Evolutionary conservation across 2,329 filamentous ascomycete genomes (phyloP).

Genomic region (Alternaria incomplexa): DNA sequence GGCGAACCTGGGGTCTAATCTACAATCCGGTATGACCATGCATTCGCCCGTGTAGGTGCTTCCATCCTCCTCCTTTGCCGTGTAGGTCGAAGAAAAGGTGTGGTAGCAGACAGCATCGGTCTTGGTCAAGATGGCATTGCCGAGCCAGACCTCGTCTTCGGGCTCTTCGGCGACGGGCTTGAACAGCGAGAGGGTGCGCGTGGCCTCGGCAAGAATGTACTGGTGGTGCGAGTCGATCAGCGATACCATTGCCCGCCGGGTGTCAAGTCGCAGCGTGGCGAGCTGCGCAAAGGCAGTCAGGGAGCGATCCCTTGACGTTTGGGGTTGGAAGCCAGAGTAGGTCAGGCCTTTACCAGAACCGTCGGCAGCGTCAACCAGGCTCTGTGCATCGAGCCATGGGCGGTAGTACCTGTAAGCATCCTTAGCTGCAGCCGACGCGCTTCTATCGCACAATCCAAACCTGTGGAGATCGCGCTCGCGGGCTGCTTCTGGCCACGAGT

Average conservation of each 20-base stretch:
- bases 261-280: conserved; percentile 40
- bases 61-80: conserved; percentile 26
- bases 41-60: conserved; percentile 23
- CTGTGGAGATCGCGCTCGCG: conserved; percentile 40
- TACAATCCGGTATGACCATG: conserved; percentile 36
- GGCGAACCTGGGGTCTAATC: conserved; percentile 30
- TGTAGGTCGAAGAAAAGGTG: conserved; percentile 34
- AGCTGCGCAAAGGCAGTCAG: conserved; percentile 48
- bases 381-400: conserved; percentile 46
- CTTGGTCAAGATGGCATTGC: conserved; percentile 38
- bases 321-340: conserved; percentile 29
- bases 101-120: conserved; percentile 39
- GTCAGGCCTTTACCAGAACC: conserved; percentile 32
- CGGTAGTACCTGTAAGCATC: conserved; percentile 38
- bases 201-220: conserved; percentile 50
- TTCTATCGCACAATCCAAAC: conserved; percentile 10
- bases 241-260: conserved; percentile 45
- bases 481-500: conserved; percentile 27
- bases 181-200: conserved; percentile 43
- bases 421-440: conserved; percentile 3
- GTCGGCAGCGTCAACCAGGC: conserved; percentile 35
- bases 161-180: conserved; percentile 26
- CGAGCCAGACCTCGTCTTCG: conserved; percentile 39
- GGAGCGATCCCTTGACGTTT: conserved; percentile 33
- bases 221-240: conserved; percentile 46